Evolutionary conservation across 2,329 filamentous ascomycete species (phyloP).

Genomic region (Ramularia endophylla): DNA sequence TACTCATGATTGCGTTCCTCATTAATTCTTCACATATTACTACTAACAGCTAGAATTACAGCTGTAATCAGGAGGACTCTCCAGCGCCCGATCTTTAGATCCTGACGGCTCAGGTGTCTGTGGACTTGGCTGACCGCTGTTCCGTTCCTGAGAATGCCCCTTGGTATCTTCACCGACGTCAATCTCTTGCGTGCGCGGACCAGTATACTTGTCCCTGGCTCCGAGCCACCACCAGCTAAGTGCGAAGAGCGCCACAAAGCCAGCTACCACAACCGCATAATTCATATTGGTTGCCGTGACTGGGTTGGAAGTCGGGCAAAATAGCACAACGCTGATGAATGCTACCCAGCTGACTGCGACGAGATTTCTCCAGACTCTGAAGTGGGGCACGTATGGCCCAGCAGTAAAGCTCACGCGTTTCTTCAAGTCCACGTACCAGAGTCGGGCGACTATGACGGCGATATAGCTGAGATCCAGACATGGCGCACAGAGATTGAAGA

Average conservation of each 20-base stretch:
- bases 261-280: constrained; percentile 42
- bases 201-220: constrained; percentile 49
- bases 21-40: too few species aligned
- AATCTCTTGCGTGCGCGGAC: constrained; percentile 52
- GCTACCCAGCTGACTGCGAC: constrained; percentile 53
- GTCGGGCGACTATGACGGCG: constrained; percentile 51
- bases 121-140: too few species aligned
- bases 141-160: too few species aligned
- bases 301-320: constrained; percentile 42
- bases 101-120: too few species aligned
- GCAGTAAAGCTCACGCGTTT: constrained; percentile 2
- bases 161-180: constrained; percentile 25
- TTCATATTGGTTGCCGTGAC: constrained; percentile 44
- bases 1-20: too few species aligned
- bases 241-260: constrained; percentile 45
- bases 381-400: constrained; percentile 27
- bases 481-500: constrained; percentile 44
- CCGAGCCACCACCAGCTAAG: constrained; percentile 39
- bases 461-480: constrained; percentile 51
- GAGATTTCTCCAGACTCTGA: constrained; percentile 36
- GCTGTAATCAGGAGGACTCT: too few species aligned
- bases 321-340: constrained; percentile 58
- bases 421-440: constrained; percentile 1
- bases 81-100: too few species aligned
- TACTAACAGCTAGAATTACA: too few species aligned